Base-by-base conservation (phyloP, 2,329 filamentous ascomycete genomes). In the Waltergamsia citrina region DNA sequence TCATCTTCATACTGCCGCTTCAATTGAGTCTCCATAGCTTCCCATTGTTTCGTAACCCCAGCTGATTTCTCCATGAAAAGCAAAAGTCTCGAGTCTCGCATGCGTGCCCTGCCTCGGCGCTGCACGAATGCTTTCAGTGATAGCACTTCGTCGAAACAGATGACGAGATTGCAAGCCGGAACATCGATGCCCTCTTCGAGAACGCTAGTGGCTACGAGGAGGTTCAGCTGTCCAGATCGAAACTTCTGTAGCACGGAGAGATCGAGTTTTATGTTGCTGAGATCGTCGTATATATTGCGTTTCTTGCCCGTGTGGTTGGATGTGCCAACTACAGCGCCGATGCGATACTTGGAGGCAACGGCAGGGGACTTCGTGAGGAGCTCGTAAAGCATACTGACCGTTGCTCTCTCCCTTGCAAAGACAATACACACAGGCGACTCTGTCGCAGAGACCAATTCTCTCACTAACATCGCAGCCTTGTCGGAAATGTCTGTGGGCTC, bases 21-120 rank as follows among this genome's bases (percentile, higher is more conserved):
- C 80, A 94, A 87, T n/a, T 74, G 62, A 4, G 65, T 52, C 49
- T 95, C 90, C 12, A 92, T 62, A 0, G 52, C 47, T 18, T 74
- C 60, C 81, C 85, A 94, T 18, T 70, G 63, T 3, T 52, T 41
- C 3, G 53, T 41, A 7, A 47, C 41, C 4, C 44, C 37, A 2
- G 41, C 44, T 1, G 48, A 48, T 5, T 43, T 39, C 7, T 60
- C 54, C 3, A 62, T 40, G 16, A 76, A 51, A 5, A 76, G 45
- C 10, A 71, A 47, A n/a, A 77, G 59, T 31, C 52, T 59, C 1
- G 73, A 77, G 6, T 61, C 50, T 15, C 52, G 55, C 62, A 65
- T 69, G 8, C 71, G 56, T 5, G 70, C 69, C 22, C 71, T 57
- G 7, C 69, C 69, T 6, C 69, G 65, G 5, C 73, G 63, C 42